A percentile compares a stretch with the other conserved stretches of the same genome.
Evolutionary conservation across 768 basidiomycete species (phyloP).

Genomic region (Dioszegia hungarica): DNA sequence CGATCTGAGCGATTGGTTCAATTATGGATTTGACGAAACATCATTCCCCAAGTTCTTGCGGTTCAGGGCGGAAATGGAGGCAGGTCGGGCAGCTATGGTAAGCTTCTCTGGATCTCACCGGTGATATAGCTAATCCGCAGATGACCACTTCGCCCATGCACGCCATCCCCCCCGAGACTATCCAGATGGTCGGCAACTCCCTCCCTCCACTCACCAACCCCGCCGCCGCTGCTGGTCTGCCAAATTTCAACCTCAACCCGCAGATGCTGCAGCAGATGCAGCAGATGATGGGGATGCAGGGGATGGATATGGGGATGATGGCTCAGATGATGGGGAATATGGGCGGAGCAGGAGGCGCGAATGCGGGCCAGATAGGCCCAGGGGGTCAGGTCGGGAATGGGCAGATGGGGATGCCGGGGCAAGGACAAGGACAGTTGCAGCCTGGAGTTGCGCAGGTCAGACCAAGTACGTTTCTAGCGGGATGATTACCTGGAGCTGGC

Average conservation of each 20-base stretch:
- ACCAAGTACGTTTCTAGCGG: background rate
- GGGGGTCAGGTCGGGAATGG: too few relatives aligned
- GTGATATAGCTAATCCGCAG: conserved; percentile 1
- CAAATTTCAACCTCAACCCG: conserved; percentile 57
- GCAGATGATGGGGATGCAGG: conserved; percentile 55
- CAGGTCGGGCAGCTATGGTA: conserved; percentile 37
- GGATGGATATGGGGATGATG: conserved; percentile 63
- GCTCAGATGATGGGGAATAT: conserved; percentile 56
- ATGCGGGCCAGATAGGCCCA: too few relatives aligned
- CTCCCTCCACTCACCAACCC: background rate
- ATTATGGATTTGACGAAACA: conserved; percentile 96
- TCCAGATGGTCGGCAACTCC: conserved; percentile 21
- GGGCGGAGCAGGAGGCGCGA: conserved; percentile 47
- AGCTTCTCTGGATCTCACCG: conserved; percentile 3
- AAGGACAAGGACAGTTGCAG: conserved; percentile 9
- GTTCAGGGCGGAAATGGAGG: conserved; percentile 46
- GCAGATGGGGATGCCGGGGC: conserved; percentile 57
- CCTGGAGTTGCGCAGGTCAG: background rate
- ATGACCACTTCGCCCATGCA: conserved; percentile 21
- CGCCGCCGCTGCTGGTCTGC: too few relatives aligned
- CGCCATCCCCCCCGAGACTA: conserved; percentile 14
- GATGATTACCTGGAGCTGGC: background rate
- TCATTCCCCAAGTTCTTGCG: conserved; percentile 79
- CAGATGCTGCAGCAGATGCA: conserved; percentile 61
- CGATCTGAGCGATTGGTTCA: conserved; percentile 96